phyloP scores from a whole-genome alignment of 2,329 filamentous ascomycete species.

The Coniochaeta sp. region DNA sequence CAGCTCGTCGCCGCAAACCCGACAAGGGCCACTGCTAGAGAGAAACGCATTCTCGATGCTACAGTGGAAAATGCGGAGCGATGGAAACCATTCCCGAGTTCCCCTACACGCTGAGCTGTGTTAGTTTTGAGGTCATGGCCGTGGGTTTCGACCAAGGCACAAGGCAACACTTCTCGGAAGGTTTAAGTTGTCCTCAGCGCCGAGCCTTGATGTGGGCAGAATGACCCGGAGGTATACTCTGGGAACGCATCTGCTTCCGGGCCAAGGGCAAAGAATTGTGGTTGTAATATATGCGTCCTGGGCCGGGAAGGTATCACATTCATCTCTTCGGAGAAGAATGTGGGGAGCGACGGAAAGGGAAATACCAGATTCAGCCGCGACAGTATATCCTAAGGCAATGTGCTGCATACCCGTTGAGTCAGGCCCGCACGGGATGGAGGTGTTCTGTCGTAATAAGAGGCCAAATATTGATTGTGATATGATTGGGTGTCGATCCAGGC shows the following conservation, averaged over 20 bases:
- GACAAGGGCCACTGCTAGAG: constrained; percentile 5
- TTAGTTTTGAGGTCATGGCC: not conserved
- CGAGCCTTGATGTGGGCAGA: not conserved
- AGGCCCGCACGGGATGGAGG: not conserved
- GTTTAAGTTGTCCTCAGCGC: not conserved
- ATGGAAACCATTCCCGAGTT: not conserved
- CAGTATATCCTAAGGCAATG: not conserved
- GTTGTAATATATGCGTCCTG: not conserved
- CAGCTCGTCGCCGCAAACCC: constrained; percentile 2
- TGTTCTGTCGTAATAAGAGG: not conserved
- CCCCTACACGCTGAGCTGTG: not conserved
- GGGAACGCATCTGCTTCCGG: not conserved
- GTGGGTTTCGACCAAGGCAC: not conserved
- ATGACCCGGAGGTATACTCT: not conserved
- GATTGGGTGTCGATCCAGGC: not conserved
- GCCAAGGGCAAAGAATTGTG: not conserved
- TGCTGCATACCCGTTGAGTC: not conserved
- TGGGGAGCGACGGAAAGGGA: not conserved
- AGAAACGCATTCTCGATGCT: constrained; percentile 8
- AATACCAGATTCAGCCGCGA: not conserved
- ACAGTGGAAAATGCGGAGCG: not conserved
- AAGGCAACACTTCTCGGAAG: not conserved
- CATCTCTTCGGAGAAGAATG: not conserved
- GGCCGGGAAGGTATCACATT: not conserved
- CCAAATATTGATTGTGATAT: not conserved